Base-by-base conservation (phyloP, 129 eudicot species). In the Lactuca sativa region DNA sequence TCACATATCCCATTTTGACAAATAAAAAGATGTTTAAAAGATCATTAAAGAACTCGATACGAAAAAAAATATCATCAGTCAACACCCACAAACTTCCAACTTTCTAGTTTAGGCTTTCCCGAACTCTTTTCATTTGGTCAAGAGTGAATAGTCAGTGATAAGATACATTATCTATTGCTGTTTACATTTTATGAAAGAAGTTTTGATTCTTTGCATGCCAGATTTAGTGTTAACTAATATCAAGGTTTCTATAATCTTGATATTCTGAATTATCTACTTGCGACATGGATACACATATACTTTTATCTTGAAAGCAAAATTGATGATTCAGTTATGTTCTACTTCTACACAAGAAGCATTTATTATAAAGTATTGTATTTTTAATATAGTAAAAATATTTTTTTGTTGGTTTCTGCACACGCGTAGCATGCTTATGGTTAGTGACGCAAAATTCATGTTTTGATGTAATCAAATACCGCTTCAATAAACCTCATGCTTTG, bases 381-480 rank as follows among this genome's bases (percentile, higher is more conserved):
- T 51, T 41, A 4, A 38, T 16, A 55, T 18, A 17, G 49, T 32
- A 32, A 62, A 37, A 25, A 8, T 14, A 53, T 73, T 6, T 75
- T 37, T 66, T 32, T 72, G 62, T 53, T 49, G 11, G 37, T 48
- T 74, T 64, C 25, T 55, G 32, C 72, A 56, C 17, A 56, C 17
- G 40, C 6, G 56, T 74, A 74, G 6, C 73, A 13, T 44, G 79
- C 66, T 66, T 43, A 66, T 41, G 52, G 68, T 36, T 59, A 9
- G 3, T 10, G 59, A 16, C 70, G 7, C 16, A 65, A 74, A 58
- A 66, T 43, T 44, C 66, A 6, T 74, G 32, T 43, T 51, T 55
- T 17, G 5, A 54, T 64, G 43, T 55, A 16, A 64, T 52, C 18
- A 18, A 56, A 25, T 21, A 54, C 34, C 33, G 14, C 38, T 14